These are phyloP conservation scores for Mimosa pudica DNA, from an alignment of 306 rosid genomes.

Conservation along the genomic window DNA sequence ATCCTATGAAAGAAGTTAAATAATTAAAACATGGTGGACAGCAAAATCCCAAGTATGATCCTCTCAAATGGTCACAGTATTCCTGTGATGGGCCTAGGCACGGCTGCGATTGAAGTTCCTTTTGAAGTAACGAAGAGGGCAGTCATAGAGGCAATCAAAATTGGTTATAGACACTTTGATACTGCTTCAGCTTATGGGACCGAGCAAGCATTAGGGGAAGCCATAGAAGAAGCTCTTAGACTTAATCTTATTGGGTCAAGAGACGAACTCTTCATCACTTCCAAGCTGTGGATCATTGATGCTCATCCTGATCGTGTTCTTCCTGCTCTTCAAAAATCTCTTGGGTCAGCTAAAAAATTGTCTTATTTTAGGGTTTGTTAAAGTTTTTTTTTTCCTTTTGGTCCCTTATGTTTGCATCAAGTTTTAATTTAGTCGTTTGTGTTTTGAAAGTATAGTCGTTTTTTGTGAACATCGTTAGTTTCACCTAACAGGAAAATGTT, in stretches of 20 bases:
- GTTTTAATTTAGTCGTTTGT: no score
- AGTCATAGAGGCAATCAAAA: conserved; percentile 7
- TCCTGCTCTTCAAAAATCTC: background rate
- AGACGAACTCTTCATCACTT: conserved; percentile 27
- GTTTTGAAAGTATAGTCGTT: no score
- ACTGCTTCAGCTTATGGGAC: conserved; percentile 14
- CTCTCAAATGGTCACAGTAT: background rate
- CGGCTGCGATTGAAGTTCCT: background rate
- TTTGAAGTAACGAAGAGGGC: background rate
- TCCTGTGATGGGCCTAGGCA: conserved; percentile 9
- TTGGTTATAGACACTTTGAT: conserved; percentile 33
- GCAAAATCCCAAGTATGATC: background rate
- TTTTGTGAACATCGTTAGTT: no score
- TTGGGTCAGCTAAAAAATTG: background rate
- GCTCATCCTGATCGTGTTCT: background rate
- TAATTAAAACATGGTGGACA: background rate
- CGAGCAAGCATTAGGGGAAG: conserved; percentile 17
- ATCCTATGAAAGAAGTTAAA: background rate
- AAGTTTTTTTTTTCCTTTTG: no score
- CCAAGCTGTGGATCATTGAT: conserved; percentile 19
- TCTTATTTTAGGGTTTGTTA: no score
- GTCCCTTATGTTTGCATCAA: no score
- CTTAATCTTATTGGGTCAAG: background rate
- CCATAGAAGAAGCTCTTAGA: conserved; percentile 4
- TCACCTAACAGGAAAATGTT: no score